These are phyloP conservation scores for Corylus avellana DNA, from an alignment of 306 rosid genomes.

Conservation along the genomic window DNA sequence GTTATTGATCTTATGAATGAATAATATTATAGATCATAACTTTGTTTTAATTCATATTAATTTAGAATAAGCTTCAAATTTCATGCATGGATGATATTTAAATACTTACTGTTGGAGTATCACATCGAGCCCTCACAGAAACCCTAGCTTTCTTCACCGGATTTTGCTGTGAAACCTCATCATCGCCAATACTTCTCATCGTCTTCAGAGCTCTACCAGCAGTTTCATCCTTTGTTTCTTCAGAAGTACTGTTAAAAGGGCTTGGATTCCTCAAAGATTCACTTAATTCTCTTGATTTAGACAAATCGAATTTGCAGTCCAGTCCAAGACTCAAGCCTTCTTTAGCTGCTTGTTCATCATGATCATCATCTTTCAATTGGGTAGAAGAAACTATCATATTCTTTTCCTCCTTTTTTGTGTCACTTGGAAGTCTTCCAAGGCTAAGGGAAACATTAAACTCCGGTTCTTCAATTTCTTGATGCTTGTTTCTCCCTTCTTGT, in stretches of 20 bases:
- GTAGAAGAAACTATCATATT: conserved; percentile 16
- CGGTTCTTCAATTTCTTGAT: conserved; percentile 42
- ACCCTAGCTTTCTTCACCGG: conserved; percentile 81
- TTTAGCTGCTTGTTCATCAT: conserved; percentile 22
- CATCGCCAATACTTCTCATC: conserved; percentile 45
- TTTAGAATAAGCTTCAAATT: too few species aligned
- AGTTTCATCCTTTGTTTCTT: conserved; percentile 55
- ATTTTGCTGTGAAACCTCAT: conserved; percentile 63
- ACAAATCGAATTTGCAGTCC: conserved; percentile 55
- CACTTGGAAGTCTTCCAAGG: conserved; percentile 61
- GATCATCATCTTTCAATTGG: conserved; percentile 9
- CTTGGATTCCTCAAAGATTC: conserved; percentile 45
- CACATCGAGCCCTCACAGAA: conserved; percentile 84
- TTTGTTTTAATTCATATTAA: too few species aligned
- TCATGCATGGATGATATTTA: too few species aligned
- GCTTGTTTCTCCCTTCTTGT: conserved; percentile 33
- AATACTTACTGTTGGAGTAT: conserved; percentile 72
- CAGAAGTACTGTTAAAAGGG: conserved; percentile 44
- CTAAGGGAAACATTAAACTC: conserved; percentile 58
- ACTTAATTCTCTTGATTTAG: conserved; percentile 40
- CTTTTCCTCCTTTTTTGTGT: conserved; percentile 42
- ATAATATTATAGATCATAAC: too few species aligned
- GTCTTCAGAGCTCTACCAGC: conserved; percentile 45
- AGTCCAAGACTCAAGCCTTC: conserved; percentile 65
- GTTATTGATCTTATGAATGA: too few species aligned